Base-by-base conservation (phyloP, 148 eudicot genomes). In the Talinum fruticosum region DNA sequence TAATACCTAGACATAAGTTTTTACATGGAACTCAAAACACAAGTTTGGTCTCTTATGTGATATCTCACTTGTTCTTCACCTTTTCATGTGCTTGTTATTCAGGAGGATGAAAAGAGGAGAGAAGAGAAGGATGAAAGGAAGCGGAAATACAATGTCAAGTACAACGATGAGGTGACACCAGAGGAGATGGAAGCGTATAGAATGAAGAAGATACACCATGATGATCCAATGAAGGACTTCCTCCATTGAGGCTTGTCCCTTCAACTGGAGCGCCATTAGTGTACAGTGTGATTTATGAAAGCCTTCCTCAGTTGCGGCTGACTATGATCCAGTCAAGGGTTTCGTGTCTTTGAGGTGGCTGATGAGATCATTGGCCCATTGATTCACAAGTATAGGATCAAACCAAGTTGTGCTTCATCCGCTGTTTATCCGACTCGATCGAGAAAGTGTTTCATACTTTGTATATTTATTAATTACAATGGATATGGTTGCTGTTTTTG, bases 101-200 rank as follows among this genome's bases (percentile, higher is more conserved):
- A 94, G 98, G 97, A 94, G 92, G 94, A 87, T 73, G 86, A 78
- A 71, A 89, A 89, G 86, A 89, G 67, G 82, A 88, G 89, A 79
- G 98, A 92, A 81, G 97, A 90, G 78, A 90, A 76, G 49, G 95
- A 94, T 78, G 98, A 94, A 83, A 86, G 98, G 79, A 94, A 92
- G 81, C 89, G 97, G 66, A 92, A 90, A 44, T 94, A 90, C 80
- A 94, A 94, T 53, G 91, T 94, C 21, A 94, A 88, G 77, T 94
- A 92, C 85, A 90, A 89, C 37, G 86, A 92, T 59, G 89, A 90
- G 78, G 98, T 94, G 45, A 94, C 96, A 0, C 83, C 87, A 0
- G 97, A 94, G 84, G 89, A 94, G 37, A 94, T 94, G 98, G 97
- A 94, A 82, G 97, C 97, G 1, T 94, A 86, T 75, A 83, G 92